Base-by-base conservation (phyloP, 495 filamentous ascomycete species). In the Jackrogersella minutella region DNA sequence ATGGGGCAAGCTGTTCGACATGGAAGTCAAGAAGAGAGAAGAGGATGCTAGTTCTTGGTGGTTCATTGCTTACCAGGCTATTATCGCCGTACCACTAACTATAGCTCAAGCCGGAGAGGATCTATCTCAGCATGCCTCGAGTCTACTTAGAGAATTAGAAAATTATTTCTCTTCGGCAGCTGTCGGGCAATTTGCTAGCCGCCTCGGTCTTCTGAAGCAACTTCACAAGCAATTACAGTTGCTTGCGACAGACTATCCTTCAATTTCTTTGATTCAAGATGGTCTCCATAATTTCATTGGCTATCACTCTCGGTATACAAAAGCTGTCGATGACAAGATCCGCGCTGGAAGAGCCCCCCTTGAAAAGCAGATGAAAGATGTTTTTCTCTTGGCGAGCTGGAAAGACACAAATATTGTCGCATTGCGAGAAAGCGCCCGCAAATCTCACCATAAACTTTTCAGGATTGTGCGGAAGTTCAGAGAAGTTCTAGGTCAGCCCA, bases 341-440 rank as follows among this genome's bases (percentile, higher is more conserved):
- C 78, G 71, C 19, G 82, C 87, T 39, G 89, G 87, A 21, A 82
- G 92, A 54, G 77, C 77, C 1, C 79, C 82, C 3, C 80, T 97
- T 7, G 93, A 97, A 73, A 96, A 92, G 73, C 84, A 91, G 44
- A 90, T 98, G 82, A 91, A 90, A 66, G 90, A 97, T 63, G 88
- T 97, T 26, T 82, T 98, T 17, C 83, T 93, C 28, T 77, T 98
- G 58, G 91, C 92, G 1, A 96, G 91, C 72, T 98, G 96, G 96
- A 95, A 96, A 71, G 96, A 98, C 68, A 97, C 90, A 19, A 98
- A 97, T 64, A 94, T 99, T 51, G 87, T 90, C 54, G 90, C 92
- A 5, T 78, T 99, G 36, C 83, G 86, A 70, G 93, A 97, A 61
- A 97, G 93, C 75, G 92, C 95, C 1, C 86, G 88, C 71, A 87